These are phyloP conservation scores for Ustilago shanxiensis DNA, from an alignment of 1,284 basidiomycete genomes.

Conservation along the genomic window DNA sequence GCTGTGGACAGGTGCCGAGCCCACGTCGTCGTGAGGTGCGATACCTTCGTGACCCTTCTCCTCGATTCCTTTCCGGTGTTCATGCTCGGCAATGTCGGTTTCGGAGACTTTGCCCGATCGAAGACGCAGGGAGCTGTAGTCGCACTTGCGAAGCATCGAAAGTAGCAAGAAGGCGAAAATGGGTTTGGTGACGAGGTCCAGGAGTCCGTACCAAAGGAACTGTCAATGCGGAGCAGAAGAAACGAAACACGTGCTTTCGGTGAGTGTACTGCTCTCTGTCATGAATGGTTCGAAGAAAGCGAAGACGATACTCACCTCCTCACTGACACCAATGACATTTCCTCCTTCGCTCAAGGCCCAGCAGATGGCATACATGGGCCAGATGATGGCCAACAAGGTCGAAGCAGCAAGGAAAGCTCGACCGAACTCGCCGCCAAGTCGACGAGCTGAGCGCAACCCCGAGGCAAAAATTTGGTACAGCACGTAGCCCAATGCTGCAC, in stretches of 20 bases:
- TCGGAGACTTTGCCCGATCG: slow-evolving; percentile 47
- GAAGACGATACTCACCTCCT: slow-evolving; percentile 19
- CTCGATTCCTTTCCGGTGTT: slow-evolving; percentile 9
- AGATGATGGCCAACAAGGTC: slow-evolving; percentile 52
- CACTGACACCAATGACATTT: slow-evolving; percentile 71
- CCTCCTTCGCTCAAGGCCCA: slow-evolving; percentile 75
- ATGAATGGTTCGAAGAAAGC: not conserved
- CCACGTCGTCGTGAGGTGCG: not conserved
- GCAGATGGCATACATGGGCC: slow-evolving; percentile 64
- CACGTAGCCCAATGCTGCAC: slow-evolving; percentile 71
- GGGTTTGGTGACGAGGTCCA: slow-evolving; percentile 75
- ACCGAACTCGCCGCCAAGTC: slow-evolving; percentile 70
- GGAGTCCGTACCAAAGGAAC: slow-evolving; percentile 75
- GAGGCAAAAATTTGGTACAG: slow-evolving; percentile 66
- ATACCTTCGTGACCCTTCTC: slow-evolving; percentile 23
- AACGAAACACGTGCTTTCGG: slow-evolving; percentile 60
- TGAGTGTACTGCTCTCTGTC: not conserved
- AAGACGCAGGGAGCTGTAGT: slow-evolving; percentile 46
- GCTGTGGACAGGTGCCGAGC: slow-evolving; percentile 17
- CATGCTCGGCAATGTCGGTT: slow-evolving; percentile 12
- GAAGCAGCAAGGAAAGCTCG: slow-evolving; percentile 72
- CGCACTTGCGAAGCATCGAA: slow-evolving; percentile 37
- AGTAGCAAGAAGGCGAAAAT: slow-evolving; percentile 60
- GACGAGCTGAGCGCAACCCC: slow-evolving; percentile 70
- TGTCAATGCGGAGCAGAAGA: slow-evolving; percentile 22